Percentiles rank a stretch among this genome's conserved stretches.
These are phyloP conservation scores for Solanum habrochaites DNA, from an alignment of 257 asterid genomes.

Conservation along the genomic window DNA sequence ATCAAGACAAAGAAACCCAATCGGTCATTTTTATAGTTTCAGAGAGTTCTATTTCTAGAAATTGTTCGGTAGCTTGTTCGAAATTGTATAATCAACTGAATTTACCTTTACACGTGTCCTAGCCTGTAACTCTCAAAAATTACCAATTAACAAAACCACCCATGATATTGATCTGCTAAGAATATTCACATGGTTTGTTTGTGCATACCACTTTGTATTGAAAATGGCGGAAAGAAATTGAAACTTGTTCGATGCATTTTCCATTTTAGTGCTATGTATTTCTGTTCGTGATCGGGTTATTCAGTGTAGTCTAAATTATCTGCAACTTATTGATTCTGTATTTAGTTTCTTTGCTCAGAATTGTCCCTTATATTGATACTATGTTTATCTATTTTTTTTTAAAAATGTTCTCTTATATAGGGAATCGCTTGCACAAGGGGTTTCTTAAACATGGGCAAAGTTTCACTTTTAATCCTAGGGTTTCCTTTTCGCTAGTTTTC, in stretches of 20 bases:
- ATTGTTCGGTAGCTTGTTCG: not conserved
- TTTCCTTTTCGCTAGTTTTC: slow-evolving; percentile 4
- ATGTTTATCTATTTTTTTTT: not conserved
- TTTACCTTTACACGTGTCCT: not conserved
- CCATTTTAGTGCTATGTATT: not conserved
- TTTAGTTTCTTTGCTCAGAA: not conserved
- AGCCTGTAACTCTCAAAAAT: not conserved
- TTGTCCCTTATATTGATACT: not conserved
- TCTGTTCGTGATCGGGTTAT: not conserved
- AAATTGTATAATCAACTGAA: not conserved
- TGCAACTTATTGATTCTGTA: not conserved
- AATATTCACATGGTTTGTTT: not conserved
- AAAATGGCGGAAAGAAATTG: not conserved
- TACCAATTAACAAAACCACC: not conserved
- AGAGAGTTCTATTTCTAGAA: not conserved
- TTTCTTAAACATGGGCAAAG: slow-evolving; percentile 89
- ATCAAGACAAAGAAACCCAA: not conserved
- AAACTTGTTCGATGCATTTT: not conserved
- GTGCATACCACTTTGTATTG: not conserved
- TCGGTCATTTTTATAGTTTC: not conserved
- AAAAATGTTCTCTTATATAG: slow-evolving; percentile 23
- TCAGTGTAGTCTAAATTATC: not conserved
- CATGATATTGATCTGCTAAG: not conserved
- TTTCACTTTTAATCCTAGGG: slow-evolving; percentile 97
- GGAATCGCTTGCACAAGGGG: slow-evolving; percentile 94